Evolutionary conservation across 441 rosid genomes (phyloP).

Genomic region (Cnidoscolus chayamansa): DNA sequence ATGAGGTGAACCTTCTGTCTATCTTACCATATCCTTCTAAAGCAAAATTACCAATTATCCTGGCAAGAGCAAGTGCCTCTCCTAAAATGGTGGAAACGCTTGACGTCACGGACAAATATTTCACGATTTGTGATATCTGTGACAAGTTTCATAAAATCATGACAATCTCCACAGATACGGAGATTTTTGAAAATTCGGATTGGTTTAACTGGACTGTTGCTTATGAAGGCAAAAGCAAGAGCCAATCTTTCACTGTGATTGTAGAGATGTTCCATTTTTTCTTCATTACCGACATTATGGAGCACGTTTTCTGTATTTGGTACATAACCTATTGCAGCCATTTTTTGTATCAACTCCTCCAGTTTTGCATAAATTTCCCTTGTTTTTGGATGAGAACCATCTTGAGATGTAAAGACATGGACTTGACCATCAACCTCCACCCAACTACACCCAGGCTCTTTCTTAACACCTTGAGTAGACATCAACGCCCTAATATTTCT

Average conservation of each 20-base stretch:
- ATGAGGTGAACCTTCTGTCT: neutral
- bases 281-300: conserved; percentile 26
- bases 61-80: conserved; percentile 31
- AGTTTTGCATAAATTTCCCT: conserved; percentile 30
- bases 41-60: conserved; percentile 24
- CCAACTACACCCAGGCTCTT: conserved; percentile 67
- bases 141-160: conserved; percentile 34
- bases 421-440: conserved; percentile 45
- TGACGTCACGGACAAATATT: conserved; percentile 31
- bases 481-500: conserved; percentile 49
- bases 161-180: conserved; percentile 38
- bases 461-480: conserved; percentile 52
- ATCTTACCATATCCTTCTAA: neutral
- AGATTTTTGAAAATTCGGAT: conserved; percentile 36
- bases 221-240: conserved; percentile 32
- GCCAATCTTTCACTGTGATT: conserved; percentile 41
- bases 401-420: conserved; percentile 56
- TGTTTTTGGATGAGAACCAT: conserved; percentile 42
- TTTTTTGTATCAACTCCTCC: conserved; percentile 26
- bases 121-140: conserved; percentile 28
- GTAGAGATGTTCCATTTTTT: conserved; percentile 31
- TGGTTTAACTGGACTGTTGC: conserved; percentile 23
- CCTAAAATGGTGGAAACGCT: conserved; percentile 34
- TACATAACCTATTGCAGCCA: conserved; percentile 27
- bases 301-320: conserved; percentile 31